A percentile compares a stretch with the other conserved stretches of the same genome.
phyloP scores from a whole-genome alignment of 2,329 filamentous ascomycete species.

The Pestalotiopsis sp. region DNA sequence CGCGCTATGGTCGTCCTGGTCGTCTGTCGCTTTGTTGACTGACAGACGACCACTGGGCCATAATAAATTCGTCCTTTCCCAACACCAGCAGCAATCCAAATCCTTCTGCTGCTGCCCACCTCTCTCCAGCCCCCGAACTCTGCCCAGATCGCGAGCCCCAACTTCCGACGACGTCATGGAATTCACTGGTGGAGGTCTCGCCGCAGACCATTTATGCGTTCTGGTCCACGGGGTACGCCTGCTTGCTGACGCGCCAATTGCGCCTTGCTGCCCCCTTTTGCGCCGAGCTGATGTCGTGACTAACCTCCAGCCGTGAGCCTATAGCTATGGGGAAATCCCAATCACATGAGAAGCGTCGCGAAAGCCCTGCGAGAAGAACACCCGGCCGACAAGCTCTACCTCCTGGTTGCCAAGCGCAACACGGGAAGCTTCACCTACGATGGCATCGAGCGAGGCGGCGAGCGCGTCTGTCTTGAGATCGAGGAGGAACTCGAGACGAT shows the following conservation, averaged over 20 bases:
- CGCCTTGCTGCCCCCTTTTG: neutral
- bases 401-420: slow-evolving; percentile 74
- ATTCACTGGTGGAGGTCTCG: slow-evolving; percentile 51
- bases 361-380: slow-evolving; percentile 65
- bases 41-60: slow-evolving; percentile 1
- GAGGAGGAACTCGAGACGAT: slow-evolving; percentile 63
- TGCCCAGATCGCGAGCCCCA: neutral
- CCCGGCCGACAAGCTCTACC: slow-evolving; percentile 65
- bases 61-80: neutral
- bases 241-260: neutral
- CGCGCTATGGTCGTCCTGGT: slow-evolving; percentile 1
- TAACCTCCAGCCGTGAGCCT: slow-evolving; percentile 17
- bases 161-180: slow-evolving; percentile 38
- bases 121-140: neutral
- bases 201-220: slow-evolving; percentile 74
- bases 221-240: slow-evolving; percentile 72
- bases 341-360: slow-evolving; percentile 70
- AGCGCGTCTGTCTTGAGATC: slow-evolving; percentile 69
- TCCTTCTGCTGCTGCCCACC: neutral
- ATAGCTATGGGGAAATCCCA: slow-evolving; percentile 78
- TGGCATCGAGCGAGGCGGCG: slow-evolving; percentile 68
- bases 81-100: neutral
- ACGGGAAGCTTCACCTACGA: slow-evolving; percentile 73
- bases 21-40: neutral
- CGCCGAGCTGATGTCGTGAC: slow-evolving; percentile 21